These are phyloP conservation scores for Rhynchospora tenuis DNA, from an alignment of 176 grass and related monocot genomes.

Conservation along the genomic window DNA sequence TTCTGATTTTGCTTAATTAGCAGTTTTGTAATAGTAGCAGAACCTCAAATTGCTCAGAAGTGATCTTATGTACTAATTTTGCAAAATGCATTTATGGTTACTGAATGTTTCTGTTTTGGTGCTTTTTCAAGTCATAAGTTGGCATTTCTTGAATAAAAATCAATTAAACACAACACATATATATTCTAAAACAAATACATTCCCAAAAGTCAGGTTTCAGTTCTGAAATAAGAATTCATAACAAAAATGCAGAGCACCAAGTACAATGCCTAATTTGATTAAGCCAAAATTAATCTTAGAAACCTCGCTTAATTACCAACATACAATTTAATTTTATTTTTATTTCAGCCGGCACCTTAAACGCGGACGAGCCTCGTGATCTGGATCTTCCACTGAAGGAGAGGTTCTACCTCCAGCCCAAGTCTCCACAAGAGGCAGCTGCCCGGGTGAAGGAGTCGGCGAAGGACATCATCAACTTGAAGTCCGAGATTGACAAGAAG, in stretches of 20 bases:
- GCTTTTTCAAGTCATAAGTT: neutral
- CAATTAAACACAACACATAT: neutral
- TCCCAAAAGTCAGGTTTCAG: too few species aligned
- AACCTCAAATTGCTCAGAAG: neutral
- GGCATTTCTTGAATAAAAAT: neutral
- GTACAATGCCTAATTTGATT: neutral
- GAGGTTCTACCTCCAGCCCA: constrained; percentile 72
- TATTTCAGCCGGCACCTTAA: constrained; percentile 55
- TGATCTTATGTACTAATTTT: neutral
- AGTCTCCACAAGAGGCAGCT: constrained; percentile 45
- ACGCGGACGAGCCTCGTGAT: constrained; percentile 76
- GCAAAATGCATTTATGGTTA: neutral
- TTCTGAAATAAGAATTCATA: too few species aligned
- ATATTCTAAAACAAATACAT: too few species aligned
- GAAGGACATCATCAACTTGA: constrained; percentile 76
- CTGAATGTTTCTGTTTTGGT: neutral
- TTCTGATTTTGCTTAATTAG: neutral
- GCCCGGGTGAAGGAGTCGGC: constrained; percentile 72
- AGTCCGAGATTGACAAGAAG: constrained; percentile 89
- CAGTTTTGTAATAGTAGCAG: neutral
- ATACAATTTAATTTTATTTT: neutral
- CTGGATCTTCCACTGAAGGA: constrained; percentile 44
- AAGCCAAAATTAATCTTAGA: neutral
- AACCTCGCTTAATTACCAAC: neutral
- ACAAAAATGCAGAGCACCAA: neutral